Percentiles rank a stretch among this genome's conserved stretches.
These are phyloP conservation scores for Serendipita sp. DNA, from an alignment of 768 basidiomycete species.

Conservation along the genomic window DNA sequence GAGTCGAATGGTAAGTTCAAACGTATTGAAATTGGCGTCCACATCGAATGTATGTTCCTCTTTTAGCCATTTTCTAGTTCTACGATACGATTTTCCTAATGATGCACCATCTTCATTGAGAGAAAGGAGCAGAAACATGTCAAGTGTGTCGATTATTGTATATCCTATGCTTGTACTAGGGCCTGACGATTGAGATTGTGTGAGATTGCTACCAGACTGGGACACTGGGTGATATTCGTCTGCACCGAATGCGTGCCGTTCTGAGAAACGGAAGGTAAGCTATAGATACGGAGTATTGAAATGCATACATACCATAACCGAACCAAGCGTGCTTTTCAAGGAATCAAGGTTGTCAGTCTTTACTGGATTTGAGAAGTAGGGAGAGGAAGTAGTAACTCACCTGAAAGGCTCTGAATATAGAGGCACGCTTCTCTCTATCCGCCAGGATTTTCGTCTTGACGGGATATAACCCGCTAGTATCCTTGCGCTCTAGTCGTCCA, in stretches of 20 bases:
- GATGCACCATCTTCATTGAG: conserved; percentile 42
- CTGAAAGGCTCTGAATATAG: conserved; percentile 64
- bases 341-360: background rate
- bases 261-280: conserved; percentile 25
- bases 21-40: conserved; percentile 69
- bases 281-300: conserved; percentile 7
- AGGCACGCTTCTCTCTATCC: conserved; percentile 48
- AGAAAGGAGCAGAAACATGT: conserved; percentile 77
- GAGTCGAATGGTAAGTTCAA: conserved; percentile 89
- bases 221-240: conserved; percentile 87
- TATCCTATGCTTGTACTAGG: conserved; percentile 51
- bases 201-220: conserved; percentile 59
- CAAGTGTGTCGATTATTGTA: conserved; percentile 74
- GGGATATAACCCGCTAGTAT: background rate
- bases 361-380: background rate
- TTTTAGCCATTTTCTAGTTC: conserved; percentile 65
- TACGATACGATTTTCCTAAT: conserved; percentile 26
- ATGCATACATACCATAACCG: conserved; percentile 48
- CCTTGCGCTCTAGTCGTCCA: background rate
- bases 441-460: conserved; percentile 13
- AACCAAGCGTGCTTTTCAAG: conserved; percentile 60
- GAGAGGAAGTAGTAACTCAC: conserved; percentile 24
- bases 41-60: conserved; percentile 55
- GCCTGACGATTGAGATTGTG: conserved; percentile 32
- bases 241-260: conserved; percentile 75